Percentiles rank a stretch among this genome's conserved stretches.
Evolutionary conservation across 2,329 filamentous ascomycete genomes (phyloP).

Genomic region (Dryadomyces quercivorus): DNA sequence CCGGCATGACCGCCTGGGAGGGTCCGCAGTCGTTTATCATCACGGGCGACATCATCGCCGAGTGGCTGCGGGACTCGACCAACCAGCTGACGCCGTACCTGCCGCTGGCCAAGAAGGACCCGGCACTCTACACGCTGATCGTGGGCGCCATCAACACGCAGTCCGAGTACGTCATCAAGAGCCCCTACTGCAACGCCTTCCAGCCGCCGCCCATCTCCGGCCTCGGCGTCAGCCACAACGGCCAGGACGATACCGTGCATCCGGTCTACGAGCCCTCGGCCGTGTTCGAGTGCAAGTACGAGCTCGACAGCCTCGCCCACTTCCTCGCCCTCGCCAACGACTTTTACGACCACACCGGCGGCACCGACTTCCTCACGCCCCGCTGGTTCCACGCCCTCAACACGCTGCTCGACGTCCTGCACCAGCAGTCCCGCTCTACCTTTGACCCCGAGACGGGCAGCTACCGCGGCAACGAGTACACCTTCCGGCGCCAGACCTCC

Average conservation of each 20-base stretch:
- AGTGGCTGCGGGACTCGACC: conserved; percentile 83
- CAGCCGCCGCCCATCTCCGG: conserved; percentile 82
- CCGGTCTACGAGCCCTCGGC: conserved; percentile 71
- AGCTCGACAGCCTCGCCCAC: conserved; percentile 87
- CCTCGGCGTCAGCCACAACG: conserved; percentile 57
- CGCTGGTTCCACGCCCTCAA: conserved; percentile 73
- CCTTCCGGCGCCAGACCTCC: conserved; percentile 70
- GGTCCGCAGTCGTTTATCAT: conserved; percentile 87
- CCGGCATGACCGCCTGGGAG: conserved; percentile 56
- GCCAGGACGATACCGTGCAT: conserved; percentile 74
- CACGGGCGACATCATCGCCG: conserved; percentile 81
- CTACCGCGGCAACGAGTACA: conserved; percentile 67
- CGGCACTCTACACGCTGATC: conserved; percentile 49
- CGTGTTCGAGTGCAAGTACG: conserved; percentile 98
- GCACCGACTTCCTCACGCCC: conserved; percentile 62
- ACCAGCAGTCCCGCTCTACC: conserved; percentile 68
- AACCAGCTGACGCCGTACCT: conserved; percentile 93
- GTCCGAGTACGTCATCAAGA: conserved; percentile 84
- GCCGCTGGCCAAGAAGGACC: conserved; percentile 67
- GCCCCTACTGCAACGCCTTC: conserved; percentile 96
- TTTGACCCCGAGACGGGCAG: conserved; percentile 57
- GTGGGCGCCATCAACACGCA: conserved; percentile 34
- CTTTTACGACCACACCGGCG: conserved; percentile 69
- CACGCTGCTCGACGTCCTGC: conserved; percentile 59
- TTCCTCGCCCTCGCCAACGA: conserved; percentile 81